Evolutionary conservation across 768 basidiomycete species (phyloP).

Genomic region (Pleurotus djamor): DNA sequence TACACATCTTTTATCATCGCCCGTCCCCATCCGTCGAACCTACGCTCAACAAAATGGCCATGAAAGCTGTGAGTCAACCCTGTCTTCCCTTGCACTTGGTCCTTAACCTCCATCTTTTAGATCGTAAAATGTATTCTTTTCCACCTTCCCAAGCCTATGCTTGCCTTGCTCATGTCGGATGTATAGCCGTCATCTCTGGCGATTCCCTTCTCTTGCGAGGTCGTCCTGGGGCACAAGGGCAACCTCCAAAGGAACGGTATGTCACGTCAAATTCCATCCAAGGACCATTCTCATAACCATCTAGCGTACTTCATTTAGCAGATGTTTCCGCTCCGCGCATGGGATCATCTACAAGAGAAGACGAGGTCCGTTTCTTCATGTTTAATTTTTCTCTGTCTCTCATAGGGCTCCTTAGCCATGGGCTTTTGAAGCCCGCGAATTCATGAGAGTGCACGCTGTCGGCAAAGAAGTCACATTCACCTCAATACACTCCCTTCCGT

Average conservation of each 20-base stretch:
- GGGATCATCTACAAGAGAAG: slow-evolving; percentile 80
- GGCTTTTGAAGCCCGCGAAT: slow-evolving; percentile 94
- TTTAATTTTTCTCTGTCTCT: not conserved
- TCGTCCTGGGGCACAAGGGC: slow-evolving; percentile 75
- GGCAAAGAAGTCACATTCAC: slow-evolving; percentile 90
- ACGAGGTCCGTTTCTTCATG: slow-evolving; percentile 59
- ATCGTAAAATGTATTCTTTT: slow-evolving; percentile 54
- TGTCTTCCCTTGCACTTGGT: not conserved
- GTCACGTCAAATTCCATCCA: slow-evolving; percentile 13
- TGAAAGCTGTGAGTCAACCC: slow-evolving; percentile 66
- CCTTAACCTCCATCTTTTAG: slow-evolving; percentile 23
- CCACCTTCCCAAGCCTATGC: slow-evolving; percentile 9
- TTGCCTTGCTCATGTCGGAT: not conserved
- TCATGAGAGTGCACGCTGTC: slow-evolving; percentile 78
- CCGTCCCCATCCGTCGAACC: not conserved
- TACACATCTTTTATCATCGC: not conserved
- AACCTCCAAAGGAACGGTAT: slow-evolving; percentile 88
- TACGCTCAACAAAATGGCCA: slow-evolving; percentile 43
- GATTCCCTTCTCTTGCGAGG: slow-evolving; percentile 86
- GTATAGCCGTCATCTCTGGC: slow-evolving; percentile 82
- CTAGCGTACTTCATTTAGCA: slow-evolving; percentile 85
- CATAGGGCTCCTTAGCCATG: slow-evolving; percentile 53
- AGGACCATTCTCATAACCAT: slow-evolving; percentile 8
- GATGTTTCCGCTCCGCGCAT: slow-evolving; percentile 84
- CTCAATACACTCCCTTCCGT: slow-evolving; percentile 75